A percentile compares a stretch with the other conserved stretches of the same genome.
Evolutionary conservation across 306 rosid species (phyloP).

Genomic region (Comarum palustre): DNA sequence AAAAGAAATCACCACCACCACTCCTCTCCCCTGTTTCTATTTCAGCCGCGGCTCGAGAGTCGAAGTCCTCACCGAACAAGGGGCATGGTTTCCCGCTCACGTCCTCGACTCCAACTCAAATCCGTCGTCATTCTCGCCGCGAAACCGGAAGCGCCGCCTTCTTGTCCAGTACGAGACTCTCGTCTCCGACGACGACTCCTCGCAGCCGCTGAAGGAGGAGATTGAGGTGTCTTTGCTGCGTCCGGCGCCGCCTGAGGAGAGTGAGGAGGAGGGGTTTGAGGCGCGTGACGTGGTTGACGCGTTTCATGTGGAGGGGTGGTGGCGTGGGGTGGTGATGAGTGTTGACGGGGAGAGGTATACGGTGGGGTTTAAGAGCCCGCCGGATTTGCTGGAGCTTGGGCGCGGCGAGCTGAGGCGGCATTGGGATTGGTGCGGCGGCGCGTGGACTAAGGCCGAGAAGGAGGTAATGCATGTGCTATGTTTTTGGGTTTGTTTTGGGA

Average conservation of each 20-base stretch:
- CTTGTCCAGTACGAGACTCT: slow-evolving; percentile 11
- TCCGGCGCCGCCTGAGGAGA: slow-evolving; percentile 17
- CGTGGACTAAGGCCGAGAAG: slow-evolving; percentile 10
- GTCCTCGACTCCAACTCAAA: not conserved
- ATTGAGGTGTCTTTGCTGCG: not conserved
- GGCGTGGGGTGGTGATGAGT: slow-evolving; percentile 21
- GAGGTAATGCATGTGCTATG: slow-evolving; percentile 10
- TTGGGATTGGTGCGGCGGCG: slow-evolving; percentile 15
- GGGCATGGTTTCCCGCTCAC: not conserved
- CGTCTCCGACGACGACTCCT: not conserved
- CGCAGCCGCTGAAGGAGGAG: slow-evolving; percentile 1
- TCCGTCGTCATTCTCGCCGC: not conserved
- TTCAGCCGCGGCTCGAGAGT: slow-evolving; percentile 2
- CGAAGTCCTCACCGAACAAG: not conserved
- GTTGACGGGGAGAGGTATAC: not conserved
- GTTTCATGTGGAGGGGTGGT: slow-evolving; percentile 5
- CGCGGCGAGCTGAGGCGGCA: slow-evolving; percentile 9
- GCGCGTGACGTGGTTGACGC: slow-evolving; percentile 19
- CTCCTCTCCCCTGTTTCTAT: not conserved
- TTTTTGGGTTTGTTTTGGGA: not conserved
- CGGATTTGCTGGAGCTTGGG: slow-evolving; percentile 12
- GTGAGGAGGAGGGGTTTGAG: not conserved
- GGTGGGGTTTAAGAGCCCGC: slow-evolving; percentile 24
- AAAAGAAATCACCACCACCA: too few species aligned
- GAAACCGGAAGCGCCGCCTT: not conserved